Percentiles rank a stretch among this genome's conserved stretches.
phyloP scores from a whole-genome alignment of 2,329 filamentous ascomycete genomes.

The Colletotrichum graminicola region DNA sequence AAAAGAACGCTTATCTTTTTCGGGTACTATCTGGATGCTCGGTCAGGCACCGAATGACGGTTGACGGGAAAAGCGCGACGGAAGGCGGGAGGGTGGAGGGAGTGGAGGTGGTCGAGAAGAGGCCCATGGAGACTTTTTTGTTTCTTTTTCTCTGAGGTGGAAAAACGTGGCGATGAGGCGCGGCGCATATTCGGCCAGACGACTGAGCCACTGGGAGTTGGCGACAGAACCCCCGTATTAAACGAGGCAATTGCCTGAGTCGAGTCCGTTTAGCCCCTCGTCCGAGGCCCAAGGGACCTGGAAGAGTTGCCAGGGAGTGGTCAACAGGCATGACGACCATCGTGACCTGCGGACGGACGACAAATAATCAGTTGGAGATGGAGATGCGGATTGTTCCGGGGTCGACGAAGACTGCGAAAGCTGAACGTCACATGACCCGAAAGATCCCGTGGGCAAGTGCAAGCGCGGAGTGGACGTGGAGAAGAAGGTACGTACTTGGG shows the following conservation, averaged over 20 bases:
- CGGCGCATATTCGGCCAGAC: slow-evolving; percentile 37
- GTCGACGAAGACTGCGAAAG: slow-evolving; percentile 14
- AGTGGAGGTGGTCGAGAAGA: slow-evolving; percentile 10
- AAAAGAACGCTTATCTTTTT: not conserved
- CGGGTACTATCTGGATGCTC: slow-evolving; percentile 25
- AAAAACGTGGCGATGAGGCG: slow-evolving; percentile 38
- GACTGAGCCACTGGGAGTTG: slow-evolving; percentile 22
- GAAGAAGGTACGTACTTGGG: not conserved
- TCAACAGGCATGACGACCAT: not conserved
- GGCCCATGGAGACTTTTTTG: slow-evolving; percentile 27
- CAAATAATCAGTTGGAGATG: not conserved
- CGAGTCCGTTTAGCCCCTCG: not conserved
- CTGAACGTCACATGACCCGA: slow-evolving; percentile 11
- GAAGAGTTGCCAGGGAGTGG: not conserved
- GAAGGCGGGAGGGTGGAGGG: slow-evolving; percentile 14
- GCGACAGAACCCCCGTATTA: slow-evolving; percentile 9
- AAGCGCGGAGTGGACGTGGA: slow-evolving; percentile 13
- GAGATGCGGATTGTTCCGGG: not conserved
- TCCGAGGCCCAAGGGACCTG: not conserved
- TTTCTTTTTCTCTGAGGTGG: not conserved
- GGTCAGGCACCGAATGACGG: slow-evolving; percentile 41
- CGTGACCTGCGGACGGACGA: slow-evolving; percentile 22
- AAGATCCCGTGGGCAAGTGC: slow-evolving; percentile 26
- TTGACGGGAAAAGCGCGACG: slow-evolving; percentile 40
- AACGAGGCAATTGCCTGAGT: not conserved